Base-by-base conservation (phyloP, 345 rosid genomes). In the Boechera retrofracta region DNA sequence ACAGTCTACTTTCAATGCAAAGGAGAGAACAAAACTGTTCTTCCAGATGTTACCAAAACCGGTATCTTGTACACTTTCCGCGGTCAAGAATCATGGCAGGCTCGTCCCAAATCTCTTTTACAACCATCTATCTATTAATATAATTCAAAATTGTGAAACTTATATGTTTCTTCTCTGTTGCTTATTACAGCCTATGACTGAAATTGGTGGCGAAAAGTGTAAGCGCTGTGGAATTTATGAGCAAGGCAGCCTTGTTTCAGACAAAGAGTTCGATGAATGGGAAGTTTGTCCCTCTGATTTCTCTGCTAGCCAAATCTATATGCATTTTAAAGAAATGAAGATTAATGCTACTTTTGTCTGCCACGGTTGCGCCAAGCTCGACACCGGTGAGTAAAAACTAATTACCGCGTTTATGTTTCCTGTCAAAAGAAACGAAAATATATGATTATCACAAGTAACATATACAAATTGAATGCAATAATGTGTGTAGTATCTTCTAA, bases 191-290 rank as follows among this genome's bases (percentile, higher is more conserved):
- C 97, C 98, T 49, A 78, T 96, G 62, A 88, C 89, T 1, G 85
- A 83, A 64, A 75, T 91, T 31, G 36, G 79, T 13, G 82, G 86
- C 29, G 79, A 67, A 48, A 96, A 91, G 64, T 96, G 99, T 91
- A 96, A 93, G 82, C 79, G 97, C 64, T 96, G 98, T 72, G 97
- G 98, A 47, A 78, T 96, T 69, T 96, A 91, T 47, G 97, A 93
- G 88, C 18, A 80, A 84, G 95, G 89, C 72, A 78, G 36, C 5
- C 28, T 88, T 5, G 75, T 83, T 33, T 55, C 94, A 11, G 97
- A 92, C 73, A 93, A 95, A 74, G 85, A 81, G 29, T 91, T 72
- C 77, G 92, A 86, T 47, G 98, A 85, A 72, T 96, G 98, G 97
- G 97, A 93, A 82, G 69, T 96, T 57, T 96, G 99, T 79, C 86